These are phyloP conservation scores for Coemansia sp. DNA, from an alignment of 192 early-diverging fungal genomes.

Conservation along the genomic window DNA sequence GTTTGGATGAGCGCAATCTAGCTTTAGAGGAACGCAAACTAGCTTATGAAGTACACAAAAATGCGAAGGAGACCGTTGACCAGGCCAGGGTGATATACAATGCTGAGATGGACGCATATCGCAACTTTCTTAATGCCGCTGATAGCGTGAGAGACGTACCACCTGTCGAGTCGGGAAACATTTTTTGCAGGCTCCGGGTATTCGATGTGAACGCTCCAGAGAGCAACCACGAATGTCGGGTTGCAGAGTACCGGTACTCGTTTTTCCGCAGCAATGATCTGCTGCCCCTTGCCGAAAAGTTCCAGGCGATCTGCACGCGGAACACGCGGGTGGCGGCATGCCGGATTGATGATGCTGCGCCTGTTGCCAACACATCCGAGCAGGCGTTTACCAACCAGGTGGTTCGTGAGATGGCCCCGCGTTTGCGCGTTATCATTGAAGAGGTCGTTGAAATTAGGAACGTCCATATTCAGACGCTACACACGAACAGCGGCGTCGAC, in stretches of 20 bases:
- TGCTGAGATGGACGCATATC: background rate
- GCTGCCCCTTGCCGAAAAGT: background rate
- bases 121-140: background rate
- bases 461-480: background rate
- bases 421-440: background rate
- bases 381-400: constrained; percentile 1
- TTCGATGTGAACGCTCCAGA: background rate
- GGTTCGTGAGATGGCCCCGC: constrained; percentile 1
- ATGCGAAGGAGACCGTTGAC: background rate
- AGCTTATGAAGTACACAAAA: background rate
- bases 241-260: background rate
- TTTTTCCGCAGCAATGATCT: constrained; percentile 2
- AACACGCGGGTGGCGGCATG: background rate
- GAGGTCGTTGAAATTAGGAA: background rate
- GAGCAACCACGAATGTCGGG: background rate
- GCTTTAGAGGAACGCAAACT: background rate
- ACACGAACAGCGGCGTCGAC: constrained; percentile 10
- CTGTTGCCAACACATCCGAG: background rate
- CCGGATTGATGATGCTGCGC: background rate
- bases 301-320: constrained; percentile 1
- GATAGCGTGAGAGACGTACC: background rate
- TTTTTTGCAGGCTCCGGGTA: background rate
- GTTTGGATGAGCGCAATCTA: background rate
- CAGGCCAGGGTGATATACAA: background rate
- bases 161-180: background rate